phyloP scores from a whole-genome alignment of 768 basidiomycete genomes.

The Suillus subluteus region DNA sequence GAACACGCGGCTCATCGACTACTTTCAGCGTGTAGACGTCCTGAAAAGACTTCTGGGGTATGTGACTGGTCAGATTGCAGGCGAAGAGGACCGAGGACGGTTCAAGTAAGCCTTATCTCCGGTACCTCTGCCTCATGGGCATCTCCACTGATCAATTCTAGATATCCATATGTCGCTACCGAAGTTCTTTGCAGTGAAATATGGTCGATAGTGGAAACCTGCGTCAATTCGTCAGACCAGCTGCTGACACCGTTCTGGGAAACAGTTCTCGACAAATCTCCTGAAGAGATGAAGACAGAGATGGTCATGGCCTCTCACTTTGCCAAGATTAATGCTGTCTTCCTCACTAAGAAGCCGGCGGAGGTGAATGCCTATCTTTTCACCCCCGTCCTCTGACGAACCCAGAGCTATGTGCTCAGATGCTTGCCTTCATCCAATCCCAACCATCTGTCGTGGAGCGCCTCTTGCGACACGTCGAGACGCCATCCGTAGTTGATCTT shows the following conservation, averaged over 20 bases:
- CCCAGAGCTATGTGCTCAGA: conserved; percentile 52
- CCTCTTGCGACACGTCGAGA: conserved; percentile 83
- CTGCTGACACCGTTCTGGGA: conserved; percentile 93
- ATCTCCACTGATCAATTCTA: conserved; percentile 32
- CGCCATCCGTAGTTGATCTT: conserved; percentile 89
- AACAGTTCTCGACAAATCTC: conserved; percentile 73
- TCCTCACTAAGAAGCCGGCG: conserved; percentile 84
- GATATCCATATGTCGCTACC: conserved; percentile 91
- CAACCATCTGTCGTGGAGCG: conserved; percentile 83
- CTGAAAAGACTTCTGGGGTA: conserved; percentile 81
- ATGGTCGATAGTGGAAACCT: conserved; percentile 93
- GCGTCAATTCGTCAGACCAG: conserved; percentile 69
- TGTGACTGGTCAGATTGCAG: conserved; percentile 86
- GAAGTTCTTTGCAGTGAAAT: conserved; percentile 96
- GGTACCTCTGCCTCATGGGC: conserved; percentile 12
- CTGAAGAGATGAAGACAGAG: conserved; percentile 86
- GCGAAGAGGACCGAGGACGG: conserved; percentile 73
- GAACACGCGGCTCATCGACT: conserved; percentile 87
- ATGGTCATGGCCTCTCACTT: conserved; percentile 92
- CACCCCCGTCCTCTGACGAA: conserved; percentile 22
- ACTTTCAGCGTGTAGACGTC: conserved; percentile 82
- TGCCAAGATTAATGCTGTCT: conserved; percentile 89
- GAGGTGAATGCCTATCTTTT: conserved; percentile 62
- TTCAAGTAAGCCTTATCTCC: conserved; percentile 62
- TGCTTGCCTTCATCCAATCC: conserved; percentile 88